Base-by-base conservation (phyloP, 78 protist genomes). In the Emiliania huxleyi region DNA sequence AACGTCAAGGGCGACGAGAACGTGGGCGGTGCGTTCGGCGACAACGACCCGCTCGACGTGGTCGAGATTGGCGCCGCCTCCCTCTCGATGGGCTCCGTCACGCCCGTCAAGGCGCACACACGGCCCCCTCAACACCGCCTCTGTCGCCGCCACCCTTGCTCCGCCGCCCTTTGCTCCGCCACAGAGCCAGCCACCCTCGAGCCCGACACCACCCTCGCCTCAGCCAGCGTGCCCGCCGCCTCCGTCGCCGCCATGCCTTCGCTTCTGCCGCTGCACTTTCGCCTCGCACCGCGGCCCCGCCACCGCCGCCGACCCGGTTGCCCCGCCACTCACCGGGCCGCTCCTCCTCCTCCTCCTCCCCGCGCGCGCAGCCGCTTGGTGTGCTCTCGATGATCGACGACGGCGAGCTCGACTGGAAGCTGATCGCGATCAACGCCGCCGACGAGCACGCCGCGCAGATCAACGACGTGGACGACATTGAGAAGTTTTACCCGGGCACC, bases 391-490 rank as follows among this genome's bases (percentile, higher is more conserved):
- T 95, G 87, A 87, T 94, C n/a, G 96, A 95, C 88, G 95, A 94
- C 79, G 95, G 95, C 42, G 96, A 95, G 93, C 43, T 45, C 71
- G 96, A 95, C 93, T 95, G 96, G 96, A 95, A 95, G 75, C 45
- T 95, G 71, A 33, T 95, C 42, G 91, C 95, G 43, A 73, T 95
- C 83, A 23, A 4, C 38, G 90, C 90, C 25, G 0, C 71, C 12
- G 94, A 92, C 90, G 45, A 90, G 56, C 48, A 52, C 45, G 94
- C 94, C 2, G 40, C 48, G 26, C 49, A 52, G 42, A 79, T 92
- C 91, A 79, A 92, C 90, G 94, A 92, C 52, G 89, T 81, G 38
- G 89, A 15, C 35, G 89, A 81, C 55, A 44, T 81, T 25, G 89
- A 81, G 89, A 81, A 81, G 55, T 42, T 29, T 48, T 77, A 77